A percentile compares a stretch with the other conserved stretches of the same genome.
Evolutionary conservation across 2,329 filamentous ascomycete species (phyloP).

Genomic region (Amesomyces nigricolor): DNA sequence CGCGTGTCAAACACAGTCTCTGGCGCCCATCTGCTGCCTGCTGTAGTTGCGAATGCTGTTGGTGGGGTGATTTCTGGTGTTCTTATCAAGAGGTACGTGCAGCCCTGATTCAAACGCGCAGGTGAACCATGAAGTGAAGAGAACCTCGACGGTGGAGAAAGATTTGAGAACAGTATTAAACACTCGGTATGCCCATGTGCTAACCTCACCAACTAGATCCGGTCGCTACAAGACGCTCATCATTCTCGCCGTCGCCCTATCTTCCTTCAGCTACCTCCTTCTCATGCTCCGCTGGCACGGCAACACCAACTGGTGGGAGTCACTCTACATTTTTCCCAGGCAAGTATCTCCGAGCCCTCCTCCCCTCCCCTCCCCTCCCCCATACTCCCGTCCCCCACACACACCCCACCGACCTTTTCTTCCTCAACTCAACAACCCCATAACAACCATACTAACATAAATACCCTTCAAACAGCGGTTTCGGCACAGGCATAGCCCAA

Average conservation of each 20-base stretch:
- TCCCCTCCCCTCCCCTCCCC: background rate
- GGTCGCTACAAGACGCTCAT: slow-evolving; percentile 54
- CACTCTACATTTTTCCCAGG: slow-evolving; percentile 54
- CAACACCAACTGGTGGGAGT: slow-evolving; percentile 49
- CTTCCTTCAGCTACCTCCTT: slow-evolving; percentile 46
- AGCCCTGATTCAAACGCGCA: background rate
- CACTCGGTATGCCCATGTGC: no score
- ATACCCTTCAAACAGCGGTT: slow-evolving; percentile 29
- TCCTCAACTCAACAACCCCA: background rate
- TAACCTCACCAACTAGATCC: slow-evolving; percentile 36
- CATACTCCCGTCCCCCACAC: background rate
- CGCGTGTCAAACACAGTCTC: slow-evolving; percentile 53
- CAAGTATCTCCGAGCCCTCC: slow-evolving; percentile 19
- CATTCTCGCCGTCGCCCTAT: slow-evolving; percentile 44
- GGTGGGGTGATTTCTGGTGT: slow-evolving; percentile 57
- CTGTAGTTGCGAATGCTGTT: slow-evolving; percentile 60
- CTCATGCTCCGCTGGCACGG: slow-evolving; percentile 56
- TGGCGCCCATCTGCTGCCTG: slow-evolving; percentile 57
- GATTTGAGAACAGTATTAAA: no score
- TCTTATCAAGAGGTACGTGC: slow-evolving; percentile 43
- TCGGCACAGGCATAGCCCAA: slow-evolving; percentile 38
- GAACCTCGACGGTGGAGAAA: background rate
- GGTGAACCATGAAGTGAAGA: no score
- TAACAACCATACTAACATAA: background rate
- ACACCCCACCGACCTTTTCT: background rate